phyloP scores from a whole-genome alignment of 169 alveolate genomes.

The Plasmodium ovale region DNA sequence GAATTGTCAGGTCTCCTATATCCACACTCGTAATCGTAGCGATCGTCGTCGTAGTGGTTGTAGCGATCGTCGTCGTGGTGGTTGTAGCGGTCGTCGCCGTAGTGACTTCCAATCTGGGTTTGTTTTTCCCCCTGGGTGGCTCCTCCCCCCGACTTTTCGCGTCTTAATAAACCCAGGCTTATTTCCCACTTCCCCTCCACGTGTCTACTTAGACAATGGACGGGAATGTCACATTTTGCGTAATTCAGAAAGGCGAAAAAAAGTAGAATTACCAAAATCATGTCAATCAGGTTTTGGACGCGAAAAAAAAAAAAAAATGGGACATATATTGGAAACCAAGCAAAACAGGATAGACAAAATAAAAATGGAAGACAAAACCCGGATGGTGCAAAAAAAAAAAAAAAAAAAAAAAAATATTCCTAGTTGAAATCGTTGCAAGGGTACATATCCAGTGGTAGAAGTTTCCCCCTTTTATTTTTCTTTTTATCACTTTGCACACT shows the following conservation, averaged over 20 bases:
- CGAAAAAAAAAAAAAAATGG: too few species aligned
- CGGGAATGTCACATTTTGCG: constrained; percentile 72
- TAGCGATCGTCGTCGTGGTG: background rate
- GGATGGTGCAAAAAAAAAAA: background rate
- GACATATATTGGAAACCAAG: too few species aligned
- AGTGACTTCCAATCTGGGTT: too few species aligned
- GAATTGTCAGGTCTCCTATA: constrained; percentile 65
- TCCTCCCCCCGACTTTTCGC: background rate
- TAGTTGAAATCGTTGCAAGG: too few species aligned
- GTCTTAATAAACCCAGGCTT: constrained; percentile 37
- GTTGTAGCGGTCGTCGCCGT: background rate
- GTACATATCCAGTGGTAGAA: background rate
- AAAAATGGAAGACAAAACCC: background rate
- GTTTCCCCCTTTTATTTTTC: background rate
- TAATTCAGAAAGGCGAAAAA: constrained; percentile 21
- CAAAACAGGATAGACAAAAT: too few species aligned
- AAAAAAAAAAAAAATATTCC: too few species aligned
- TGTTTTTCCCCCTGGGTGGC: background rate
- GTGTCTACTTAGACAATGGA: constrained; percentile 74
- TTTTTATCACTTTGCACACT: background rate
- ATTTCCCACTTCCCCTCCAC: constrained; percentile 73
- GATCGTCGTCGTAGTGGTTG: background rate
- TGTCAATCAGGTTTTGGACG: constrained; percentile 19
- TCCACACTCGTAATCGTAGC: constrained; percentile 69
- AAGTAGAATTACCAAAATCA: constrained; percentile 22